These are phyloP conservation scores for Nakaseomyces kungkrabaensis DNA, from an alignment of 1,139 yeast genomes.

Conservation along the genomic window DNA sequence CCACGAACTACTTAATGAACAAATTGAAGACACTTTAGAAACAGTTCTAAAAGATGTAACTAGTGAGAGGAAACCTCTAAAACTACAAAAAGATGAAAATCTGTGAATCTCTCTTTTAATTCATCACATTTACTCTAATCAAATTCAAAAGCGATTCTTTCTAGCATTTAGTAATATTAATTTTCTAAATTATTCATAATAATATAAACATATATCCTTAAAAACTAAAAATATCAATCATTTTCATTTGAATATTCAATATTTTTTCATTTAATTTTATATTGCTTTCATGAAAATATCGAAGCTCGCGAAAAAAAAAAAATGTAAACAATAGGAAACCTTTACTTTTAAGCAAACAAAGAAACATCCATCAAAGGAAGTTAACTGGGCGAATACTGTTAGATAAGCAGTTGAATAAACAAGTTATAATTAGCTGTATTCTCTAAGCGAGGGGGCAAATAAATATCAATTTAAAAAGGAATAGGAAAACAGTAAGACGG, in stretches of 20 bases:
- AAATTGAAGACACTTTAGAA: constrained; percentile 11
- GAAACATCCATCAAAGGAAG: too few relatives aligned
- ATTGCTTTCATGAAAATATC: neutral
- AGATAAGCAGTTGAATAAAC: too few relatives aligned
- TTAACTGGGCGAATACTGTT: too few relatives aligned
- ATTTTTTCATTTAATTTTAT: neutral
- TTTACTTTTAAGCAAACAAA: too few relatives aligned
- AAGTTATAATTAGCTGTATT: too few relatives aligned
- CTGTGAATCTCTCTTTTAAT: neutral
- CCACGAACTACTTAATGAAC: constrained; percentile 1
- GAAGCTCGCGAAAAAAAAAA: neutral
- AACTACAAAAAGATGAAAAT: constrained; percentile 6
- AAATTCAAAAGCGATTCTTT: neutral
- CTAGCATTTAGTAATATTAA: neutral
- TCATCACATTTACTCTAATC: neutral
- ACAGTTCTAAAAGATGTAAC: constrained; percentile 13
- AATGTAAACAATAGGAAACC: neutral
- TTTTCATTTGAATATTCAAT: neutral
- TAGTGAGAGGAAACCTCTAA: constrained; percentile 34
- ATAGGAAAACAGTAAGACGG: too few relatives aligned
- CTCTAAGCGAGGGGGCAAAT: too few relatives aligned
- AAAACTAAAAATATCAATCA: too few relatives aligned
- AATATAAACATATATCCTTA: neutral
- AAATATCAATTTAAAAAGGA: too few relatives aligned
- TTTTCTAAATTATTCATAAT: neutral